These are phyloP conservation scores for Penicillium sp. DNA, from an alignment of 2,329 filamentous ascomycete species.

Conservation along the genomic window DNA sequence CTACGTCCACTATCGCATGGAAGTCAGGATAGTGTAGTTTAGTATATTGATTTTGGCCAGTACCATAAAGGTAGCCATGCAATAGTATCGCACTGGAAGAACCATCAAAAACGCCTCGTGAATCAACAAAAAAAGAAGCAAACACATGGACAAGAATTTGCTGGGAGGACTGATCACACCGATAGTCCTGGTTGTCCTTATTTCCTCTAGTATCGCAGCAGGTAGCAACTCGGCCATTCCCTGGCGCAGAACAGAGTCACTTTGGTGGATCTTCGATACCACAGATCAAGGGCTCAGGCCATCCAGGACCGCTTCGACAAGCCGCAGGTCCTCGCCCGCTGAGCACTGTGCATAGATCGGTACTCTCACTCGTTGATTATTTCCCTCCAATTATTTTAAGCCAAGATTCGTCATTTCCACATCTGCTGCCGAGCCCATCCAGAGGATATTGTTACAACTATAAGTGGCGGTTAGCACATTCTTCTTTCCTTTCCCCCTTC, in stretches of 20 bases:
- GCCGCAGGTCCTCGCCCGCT: neutral
- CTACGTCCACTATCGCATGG: neutral
- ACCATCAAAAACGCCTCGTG: slow-evolving; percentile 2
- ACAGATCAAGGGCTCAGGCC: neutral
- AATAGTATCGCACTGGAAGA: slow-evolving; percentile 22
- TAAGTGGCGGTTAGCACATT: neutral
- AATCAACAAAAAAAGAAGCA: slow-evolving; percentile 9
- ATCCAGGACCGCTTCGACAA: neutral
- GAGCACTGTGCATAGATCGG: neutral
- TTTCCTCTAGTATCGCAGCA: neutral
- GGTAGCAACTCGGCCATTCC: neutral
- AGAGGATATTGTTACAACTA: slow-evolving; percentile 96
- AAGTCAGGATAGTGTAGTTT: neutral
- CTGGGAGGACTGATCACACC: neutral
- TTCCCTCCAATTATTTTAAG: slow-evolving; percentile 32
- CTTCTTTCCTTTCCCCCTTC: neutral
- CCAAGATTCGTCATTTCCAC: slow-evolving; percentile 53
- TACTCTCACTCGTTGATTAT: neutral
- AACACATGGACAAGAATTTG: slow-evolving; percentile 7
- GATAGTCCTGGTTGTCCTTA: neutral
- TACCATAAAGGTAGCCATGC: slow-evolving; percentile 17
- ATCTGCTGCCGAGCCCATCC: slow-evolving; percentile 69
- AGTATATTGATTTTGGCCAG: slow-evolving; percentile 17
- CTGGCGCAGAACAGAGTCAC: neutral
- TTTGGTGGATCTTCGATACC: neutral